Percentiles rank a stretch among this genome's conserved stretches.
These are phyloP conservation scores for Odontarrhena argentea DNA, from an alignment of 345 rosid genomes.

Conservation along the genomic window DNA sequence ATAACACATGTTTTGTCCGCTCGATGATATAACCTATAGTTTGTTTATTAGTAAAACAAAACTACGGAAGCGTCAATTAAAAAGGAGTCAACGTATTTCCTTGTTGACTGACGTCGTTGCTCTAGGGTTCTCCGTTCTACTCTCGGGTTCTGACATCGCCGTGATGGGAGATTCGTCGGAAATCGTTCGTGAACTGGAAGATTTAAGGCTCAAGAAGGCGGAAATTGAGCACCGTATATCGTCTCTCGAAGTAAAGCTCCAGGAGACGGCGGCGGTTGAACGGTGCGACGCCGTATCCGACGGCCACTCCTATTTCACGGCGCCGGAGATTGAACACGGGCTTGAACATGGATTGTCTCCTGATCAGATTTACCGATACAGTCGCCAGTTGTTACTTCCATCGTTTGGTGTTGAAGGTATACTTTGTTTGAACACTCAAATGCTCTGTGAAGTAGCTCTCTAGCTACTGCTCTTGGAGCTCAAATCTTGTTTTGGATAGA, in stretches of 20 bases:
- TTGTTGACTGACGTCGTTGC: constrained; percentile 16
- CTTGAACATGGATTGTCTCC: constrained; percentile 58
- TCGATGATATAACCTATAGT: too few relatives aligned
- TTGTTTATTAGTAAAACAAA: too few relatives aligned
- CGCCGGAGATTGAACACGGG: constrained; percentile 39
- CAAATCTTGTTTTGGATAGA: constrained; percentile 8
- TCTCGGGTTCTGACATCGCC: background rate
- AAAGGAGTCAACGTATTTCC: constrained; percentile 19
- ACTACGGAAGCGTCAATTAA: background rate
- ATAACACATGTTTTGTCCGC: too few relatives aligned
- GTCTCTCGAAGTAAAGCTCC: constrained; percentile 69
- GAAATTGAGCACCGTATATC: constrained; percentile 67
- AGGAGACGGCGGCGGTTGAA: constrained; percentile 32
- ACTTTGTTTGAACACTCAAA: constrained; percentile 2
- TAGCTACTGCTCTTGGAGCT: constrained; percentile 13
- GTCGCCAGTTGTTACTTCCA: constrained; percentile 93
- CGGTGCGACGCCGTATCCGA: constrained; percentile 37
- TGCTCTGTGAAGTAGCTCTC: background rate
- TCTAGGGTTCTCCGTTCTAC: constrained; percentile 22
- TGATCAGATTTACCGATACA: constrained; percentile 79
- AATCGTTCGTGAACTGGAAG: constrained; percentile 49
- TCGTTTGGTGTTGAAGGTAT: constrained; percentile 85
- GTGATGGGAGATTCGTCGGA: constrained; percentile 45
- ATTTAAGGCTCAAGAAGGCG: constrained; percentile 52
- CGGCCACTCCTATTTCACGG: constrained; percentile 40